Base-by-base conservation (phyloP, 1,139 yeast genomes). In the Debaryomycetaceae sp. region DNA sequence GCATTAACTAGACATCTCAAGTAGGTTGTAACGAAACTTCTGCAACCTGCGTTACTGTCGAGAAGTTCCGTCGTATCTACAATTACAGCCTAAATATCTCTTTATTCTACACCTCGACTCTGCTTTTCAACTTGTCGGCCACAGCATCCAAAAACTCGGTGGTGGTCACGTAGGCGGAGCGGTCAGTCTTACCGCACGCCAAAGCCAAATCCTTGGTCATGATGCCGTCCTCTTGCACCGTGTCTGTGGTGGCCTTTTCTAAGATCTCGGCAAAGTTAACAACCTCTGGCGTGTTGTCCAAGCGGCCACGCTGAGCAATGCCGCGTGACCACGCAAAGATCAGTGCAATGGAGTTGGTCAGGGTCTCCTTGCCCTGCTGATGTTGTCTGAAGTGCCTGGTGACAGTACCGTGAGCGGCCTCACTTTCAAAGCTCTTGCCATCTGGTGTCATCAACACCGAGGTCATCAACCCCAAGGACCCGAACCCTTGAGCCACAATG, bases 301-400 rank as follows among this genome's bases (percentile, higher is more conserved):
- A 63, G 53, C 73, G 77, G 49, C 91, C 93, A 69, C 93, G 78
- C 56, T 83, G 88, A 37, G 78, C 75, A 34, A 83, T 61, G 57
- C 93, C 93, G 58, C 89, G 73, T n/a, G 88, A 58, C 93, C 93
- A 83, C 20, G 93, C 93, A 50, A 81, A 83, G 39, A 83, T 83
- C 8, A 88, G 81, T 2, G 93, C 93, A 56, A 83, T 83, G 5
- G 93, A 82, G 61, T 83, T 83, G 34, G 93, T 83, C 5, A 88
- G 80, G 10, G 93, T 83, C 53, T 81, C 89, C 55, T 82, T 79
- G 38, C 93, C 93, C 55, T 78, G 80, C 61, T 83, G 91, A 51
- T 80, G 81, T 59, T 77, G 83, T 74, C 91, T 81, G 62, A 66
- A 83, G 56, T 83, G 93, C 73, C 93, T 78, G 18, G 93, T 83